Percentiles rank a stretch among this genome's conserved stretches.
Evolutionary conservation across 352 stramenopile species (phyloP).

Genomic region (Globisporangium spinosum): DNA sequence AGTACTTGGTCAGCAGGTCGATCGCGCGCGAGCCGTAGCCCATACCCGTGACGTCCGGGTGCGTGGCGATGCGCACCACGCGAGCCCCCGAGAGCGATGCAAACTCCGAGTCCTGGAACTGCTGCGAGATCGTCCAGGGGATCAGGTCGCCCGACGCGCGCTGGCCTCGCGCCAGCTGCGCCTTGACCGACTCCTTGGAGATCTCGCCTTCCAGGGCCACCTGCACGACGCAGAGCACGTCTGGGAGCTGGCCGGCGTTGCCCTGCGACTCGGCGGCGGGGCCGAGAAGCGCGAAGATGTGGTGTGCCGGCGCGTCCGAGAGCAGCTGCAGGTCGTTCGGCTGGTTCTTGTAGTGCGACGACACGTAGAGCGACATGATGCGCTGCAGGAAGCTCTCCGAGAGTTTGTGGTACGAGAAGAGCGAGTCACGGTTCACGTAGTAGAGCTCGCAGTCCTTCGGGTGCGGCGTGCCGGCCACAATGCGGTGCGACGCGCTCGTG

Average conservation of each 20-base stretch:
- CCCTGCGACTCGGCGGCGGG: slow-evolving; percentile 90
- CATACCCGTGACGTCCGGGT: slow-evolving; percentile 96
- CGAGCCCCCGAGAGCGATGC: slow-evolving; percentile 94
- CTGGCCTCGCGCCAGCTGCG: slow-evolving; percentile 94
- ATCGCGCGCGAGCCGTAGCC: slow-evolving; percentile 97
- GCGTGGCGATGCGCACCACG: slow-evolving; percentile 97
- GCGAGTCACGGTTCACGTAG: slow-evolving; percentile 97
- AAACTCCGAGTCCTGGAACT: slow-evolving; percentile 99
- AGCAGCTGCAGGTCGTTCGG: slow-evolving; percentile 99
- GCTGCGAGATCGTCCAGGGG: slow-evolving; percentile 98
- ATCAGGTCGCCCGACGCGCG: slow-evolving; percentile 97
- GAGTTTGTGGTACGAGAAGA: slow-evolving; percentile 99
- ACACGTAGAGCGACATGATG: slow-evolving; percentile 96
- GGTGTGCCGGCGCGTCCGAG: slow-evolving; percentile 96
- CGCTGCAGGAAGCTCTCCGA: slow-evolving; percentile 94
- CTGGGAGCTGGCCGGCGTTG: slow-evolving; percentile 90
- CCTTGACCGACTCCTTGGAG: slow-evolving; percentile 93
- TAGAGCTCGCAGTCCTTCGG: slow-evolving; percentile 97
- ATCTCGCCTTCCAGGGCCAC: slow-evolving; percentile 97
- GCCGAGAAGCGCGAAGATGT: slow-evolving; percentile 97
- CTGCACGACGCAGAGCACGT: slow-evolving; percentile 98
- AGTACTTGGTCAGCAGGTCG: slow-evolving; percentile 96
- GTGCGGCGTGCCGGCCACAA: slow-evolving; percentile 93
- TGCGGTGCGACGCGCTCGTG: slow-evolving; percentile 72
- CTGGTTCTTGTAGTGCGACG: slow-evolving; percentile 99